A percentile compares a stretch with the other conserved stretches of the same genome.
Evolutionary conservation across 768 basidiomycete genomes (phyloP).

Genomic region (Trametes sanguinea): DNA sequence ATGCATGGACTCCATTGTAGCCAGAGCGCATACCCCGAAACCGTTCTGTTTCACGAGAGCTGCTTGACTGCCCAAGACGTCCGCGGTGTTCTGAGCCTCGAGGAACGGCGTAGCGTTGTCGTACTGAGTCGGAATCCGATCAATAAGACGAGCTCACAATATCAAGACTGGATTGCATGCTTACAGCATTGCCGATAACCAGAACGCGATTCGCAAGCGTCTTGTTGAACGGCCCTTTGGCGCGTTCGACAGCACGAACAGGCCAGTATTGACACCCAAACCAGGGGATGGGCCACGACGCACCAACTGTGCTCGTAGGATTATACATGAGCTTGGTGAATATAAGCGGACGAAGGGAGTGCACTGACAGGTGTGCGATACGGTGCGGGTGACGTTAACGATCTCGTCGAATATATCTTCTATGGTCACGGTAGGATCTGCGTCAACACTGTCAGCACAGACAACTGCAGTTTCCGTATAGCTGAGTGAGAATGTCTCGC

Average conservation of each 20-base stretch:
- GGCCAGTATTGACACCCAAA: constrained; percentile 20
- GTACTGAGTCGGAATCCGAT: not conserved
- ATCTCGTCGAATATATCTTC: constrained; percentile 16
- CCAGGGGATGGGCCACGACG: constrained; percentile 15
- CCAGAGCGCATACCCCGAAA: constrained; percentile 6
- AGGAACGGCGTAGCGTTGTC: constrained; percentile 19
- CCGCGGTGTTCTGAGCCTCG: constrained; percentile 9
- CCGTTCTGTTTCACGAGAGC: constrained; percentile 15
- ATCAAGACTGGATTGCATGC: not conserved
- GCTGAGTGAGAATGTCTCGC: constrained; percentile 6
- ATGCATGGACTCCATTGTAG: too few species aligned
- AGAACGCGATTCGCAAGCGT: constrained; percentile 25
- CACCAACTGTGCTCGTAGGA: constrained; percentile 6
- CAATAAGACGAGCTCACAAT: not conserved
- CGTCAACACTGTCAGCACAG: constrained; percentile 18
- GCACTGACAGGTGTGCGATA: constrained; percentile 14
- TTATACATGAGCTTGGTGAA: not conserved
- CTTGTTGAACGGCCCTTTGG: constrained; percentile 26
- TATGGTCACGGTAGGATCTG: constrained; percentile 7
- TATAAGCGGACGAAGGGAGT: not conserved
- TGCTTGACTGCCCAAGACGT: constrained; percentile 16
- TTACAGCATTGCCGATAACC: constrained; percentile 24
- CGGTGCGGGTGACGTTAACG: constrained; percentile 8
- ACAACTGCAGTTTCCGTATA: constrained; percentile 16
- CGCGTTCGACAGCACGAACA: constrained; percentile 24